Conservation (phyloP, 2,329 filamentous ascomycete species). For the Colletotrichum limetticola region DNA sequence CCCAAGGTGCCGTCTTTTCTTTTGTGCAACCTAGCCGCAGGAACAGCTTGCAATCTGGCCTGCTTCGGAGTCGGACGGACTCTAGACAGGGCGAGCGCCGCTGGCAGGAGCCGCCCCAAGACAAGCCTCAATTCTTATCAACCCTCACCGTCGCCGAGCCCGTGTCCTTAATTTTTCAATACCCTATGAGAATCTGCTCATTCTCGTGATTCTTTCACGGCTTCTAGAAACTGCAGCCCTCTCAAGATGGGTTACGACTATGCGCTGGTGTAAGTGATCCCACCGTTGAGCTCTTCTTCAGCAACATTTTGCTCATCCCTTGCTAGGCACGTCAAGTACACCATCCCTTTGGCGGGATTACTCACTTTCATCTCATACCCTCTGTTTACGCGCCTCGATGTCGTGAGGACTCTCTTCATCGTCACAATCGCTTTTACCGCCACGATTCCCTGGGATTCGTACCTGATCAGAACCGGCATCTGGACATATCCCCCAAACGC, state of each 20-base stretch:
- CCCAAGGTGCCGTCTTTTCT: not conserved
- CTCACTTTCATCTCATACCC: slow-evolving; percentile 70
- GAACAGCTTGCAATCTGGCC: not conserved
- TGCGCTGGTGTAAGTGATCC: slow-evolving; percentile 67
- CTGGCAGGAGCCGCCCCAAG: not conserved
- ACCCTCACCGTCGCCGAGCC: not conserved
- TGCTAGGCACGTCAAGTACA: slow-evolving; percentile 72
- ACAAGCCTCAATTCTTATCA: not conserved
- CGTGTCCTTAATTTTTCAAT: not conserved
- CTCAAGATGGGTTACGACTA: slow-evolving; percentile 68
- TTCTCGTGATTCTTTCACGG: not conserved
- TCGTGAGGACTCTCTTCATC: slow-evolving; percentile 71
- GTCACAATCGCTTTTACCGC: slow-evolving; percentile 72
- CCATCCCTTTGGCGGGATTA: slow-evolving; percentile 69
- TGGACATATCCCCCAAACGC: slow-evolving; percentile 78
- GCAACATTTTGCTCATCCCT: not conserved
- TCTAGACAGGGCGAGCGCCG: not conserved
- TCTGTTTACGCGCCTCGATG: slow-evolving; percentile 69
- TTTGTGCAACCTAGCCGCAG: not conserved
- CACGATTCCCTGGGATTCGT: slow-evolving; percentile 82
- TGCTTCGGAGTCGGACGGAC: not conserved
- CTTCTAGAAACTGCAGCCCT: not conserved
- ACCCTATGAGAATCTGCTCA: not conserved
- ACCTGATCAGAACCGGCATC: slow-evolving; percentile 73
- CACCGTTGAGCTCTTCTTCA: not conserved